Conservation (phyloP, 2,329 filamentous ascomycete genomes). For the Bertia moriformis region DNA sequence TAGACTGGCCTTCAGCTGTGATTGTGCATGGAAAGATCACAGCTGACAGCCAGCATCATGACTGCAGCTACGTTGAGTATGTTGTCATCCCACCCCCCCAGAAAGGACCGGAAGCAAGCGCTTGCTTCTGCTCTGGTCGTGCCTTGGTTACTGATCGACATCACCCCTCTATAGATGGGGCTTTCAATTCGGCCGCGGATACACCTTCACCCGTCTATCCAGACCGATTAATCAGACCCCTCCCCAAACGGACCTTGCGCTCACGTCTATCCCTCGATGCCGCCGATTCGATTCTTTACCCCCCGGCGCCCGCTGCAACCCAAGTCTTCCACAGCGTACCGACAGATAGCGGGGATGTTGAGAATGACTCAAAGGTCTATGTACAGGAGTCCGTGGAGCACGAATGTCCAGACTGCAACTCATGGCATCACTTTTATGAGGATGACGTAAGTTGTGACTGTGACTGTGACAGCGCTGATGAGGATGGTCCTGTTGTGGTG, state of each 20-base stretch:
- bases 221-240: constrained; percentile 79
- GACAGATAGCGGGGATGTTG: constrained; percentile 36
- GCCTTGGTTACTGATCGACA: neutral
- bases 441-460: constrained; percentile 41
- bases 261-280: constrained; percentile 76
- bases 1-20: neutral
- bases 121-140: neutral
- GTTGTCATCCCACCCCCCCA: too few species aligned
- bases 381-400: constrained; percentile 24
- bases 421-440: constrained; percentile 27
- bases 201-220: constrained; percentile 69
- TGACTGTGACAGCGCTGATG: constrained; percentile 47
- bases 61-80: neutral
- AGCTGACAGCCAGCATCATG: neutral
- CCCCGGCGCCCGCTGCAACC: constrained; percentile 56
- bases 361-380: constrained; percentile 25
- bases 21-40: neutral
- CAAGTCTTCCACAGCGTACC: constrained; percentile 65
- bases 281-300: constrained; percentile 69
- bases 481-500: constrained; percentile 26
- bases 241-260: constrained; percentile 77
- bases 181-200: constrained; percentile 47
- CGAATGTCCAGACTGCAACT: constrained; percentile 9
- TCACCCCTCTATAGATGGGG: constrained; percentile 18
- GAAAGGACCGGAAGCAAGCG: too few species aligned